These are phyloP conservation scores for Ophidiomyces ophidiicola DNA, from an alignment of 2,329 filamentous ascomycete species.

Conservation along the genomic window DNA sequence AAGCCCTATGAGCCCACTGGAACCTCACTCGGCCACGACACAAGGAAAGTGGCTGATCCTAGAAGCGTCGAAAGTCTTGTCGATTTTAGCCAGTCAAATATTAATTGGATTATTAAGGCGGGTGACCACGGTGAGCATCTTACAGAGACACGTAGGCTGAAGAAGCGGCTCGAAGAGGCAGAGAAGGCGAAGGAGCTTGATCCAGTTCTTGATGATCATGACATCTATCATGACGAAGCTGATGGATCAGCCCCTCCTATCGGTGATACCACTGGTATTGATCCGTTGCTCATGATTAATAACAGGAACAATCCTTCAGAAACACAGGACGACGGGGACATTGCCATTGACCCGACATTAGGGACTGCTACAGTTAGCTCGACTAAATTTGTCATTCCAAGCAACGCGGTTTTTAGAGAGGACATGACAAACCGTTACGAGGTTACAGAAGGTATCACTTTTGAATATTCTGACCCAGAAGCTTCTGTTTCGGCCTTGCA, in stretches of 20 bases:
- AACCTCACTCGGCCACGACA: conserved; percentile 82
- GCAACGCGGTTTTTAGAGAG: conserved; percentile 21
- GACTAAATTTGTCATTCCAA: conserved; percentile 19
- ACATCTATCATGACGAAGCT: conserved; percentile 32
- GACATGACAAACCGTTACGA: conserved; percentile 23
- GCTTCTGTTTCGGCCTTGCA: background rate
- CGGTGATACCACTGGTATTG: conserved; percentile 1
- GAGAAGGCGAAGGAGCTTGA: conserved; percentile 40
- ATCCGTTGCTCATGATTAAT: background rate
- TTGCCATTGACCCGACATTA: conserved; percentile 36
- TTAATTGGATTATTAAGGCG: conserved; percentile 61
- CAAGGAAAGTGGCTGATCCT: conserved; percentile 75
- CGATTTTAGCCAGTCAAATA: conserved; percentile 80
- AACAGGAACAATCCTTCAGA: conserved; percentile 8
- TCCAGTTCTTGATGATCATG: conserved; percentile 34
- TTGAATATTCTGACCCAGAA: conserved; percentile 23
- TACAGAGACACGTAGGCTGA: conserved; percentile 31
- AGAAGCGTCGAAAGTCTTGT: conserved; percentile 83
- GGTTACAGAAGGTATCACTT: conserved; percentile 25
- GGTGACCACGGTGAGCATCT: conserved; percentile 32
- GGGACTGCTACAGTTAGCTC: conserved; percentile 10
- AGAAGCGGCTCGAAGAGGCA: conserved; percentile 42
- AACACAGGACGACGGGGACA: conserved; percentile 18
- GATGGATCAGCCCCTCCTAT: background rate
- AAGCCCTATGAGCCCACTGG: conserved; percentile 74